These are phyloP conservation scores for Mariannaea elegans DNA, from an alignment of 2,329 filamentous ascomycete genomes.

Conservation along the genomic window DNA sequence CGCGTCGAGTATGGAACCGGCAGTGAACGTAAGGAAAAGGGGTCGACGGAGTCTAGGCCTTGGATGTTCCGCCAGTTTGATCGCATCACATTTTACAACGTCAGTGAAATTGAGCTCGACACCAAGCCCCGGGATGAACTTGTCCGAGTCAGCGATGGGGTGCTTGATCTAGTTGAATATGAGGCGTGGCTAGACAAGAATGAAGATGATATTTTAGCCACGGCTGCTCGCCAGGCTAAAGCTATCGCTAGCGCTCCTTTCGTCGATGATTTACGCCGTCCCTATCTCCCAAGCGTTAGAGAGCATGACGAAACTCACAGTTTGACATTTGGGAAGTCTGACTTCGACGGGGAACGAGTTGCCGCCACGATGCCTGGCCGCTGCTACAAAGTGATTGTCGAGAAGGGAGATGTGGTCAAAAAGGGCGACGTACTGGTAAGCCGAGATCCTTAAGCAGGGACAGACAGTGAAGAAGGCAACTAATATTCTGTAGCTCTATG, in stretches of 20 bases:
- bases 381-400: slow-evolving; percentile 45
- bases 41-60: slow-evolving; percentile 19
- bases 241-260: slow-evolving; percentile 42
- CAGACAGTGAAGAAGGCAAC: not conserved
- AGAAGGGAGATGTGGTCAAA: slow-evolving; percentile 34
- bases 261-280: slow-evolving; percentile 40
- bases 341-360: slow-evolving; percentile 36
- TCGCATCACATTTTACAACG: slow-evolving; percentile 44
- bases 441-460: not conserved
- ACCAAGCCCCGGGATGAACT: slow-evolving; percentile 34
- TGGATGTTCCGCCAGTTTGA: slow-evolving; percentile 47
- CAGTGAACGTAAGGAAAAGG: not conserved
- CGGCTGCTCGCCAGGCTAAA: slow-evolving; percentile 30
- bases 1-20: not conserved
- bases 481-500: slow-evolving; percentile 36
- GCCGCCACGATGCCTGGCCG: slow-evolving; percentile 46
- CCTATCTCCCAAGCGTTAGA: slow-evolving; percentile 32
- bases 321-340: not conserved
- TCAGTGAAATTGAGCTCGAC: slow-evolving; percentile 42
- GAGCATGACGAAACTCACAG: not conserved
- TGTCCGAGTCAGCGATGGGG: slow-evolving; percentile 37
- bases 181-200: slow-evolving; percentile 44
- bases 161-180: slow-evolving; percentile 43
- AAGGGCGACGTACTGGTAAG: slow-evolving; percentile 43
- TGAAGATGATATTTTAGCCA: slow-evolving; percentile 36